These are phyloP conservation scores for Diplotaxis tenuifolia DNA, from an alignment of 345 rosid genomes.

Conservation along the genomic window DNA sequence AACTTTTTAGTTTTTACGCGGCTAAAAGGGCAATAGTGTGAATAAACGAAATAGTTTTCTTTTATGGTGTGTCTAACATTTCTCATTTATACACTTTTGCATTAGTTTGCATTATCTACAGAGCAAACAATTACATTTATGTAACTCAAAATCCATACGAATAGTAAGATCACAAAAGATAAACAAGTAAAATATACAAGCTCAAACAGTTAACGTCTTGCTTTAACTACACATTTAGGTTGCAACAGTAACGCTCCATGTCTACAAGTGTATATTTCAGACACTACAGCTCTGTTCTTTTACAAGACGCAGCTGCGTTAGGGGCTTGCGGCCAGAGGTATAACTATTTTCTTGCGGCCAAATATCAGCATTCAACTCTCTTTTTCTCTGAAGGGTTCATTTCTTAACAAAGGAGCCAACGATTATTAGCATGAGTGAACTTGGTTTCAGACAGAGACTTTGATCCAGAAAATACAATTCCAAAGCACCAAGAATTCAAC, in stretches of 20 bases:
- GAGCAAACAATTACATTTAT: not conserved
- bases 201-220: not conserved
- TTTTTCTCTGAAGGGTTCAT: too few relatives aligned
- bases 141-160: not conserved
- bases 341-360: too few relatives aligned
- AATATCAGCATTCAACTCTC: too few relatives aligned
- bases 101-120: not conserved
- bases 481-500: too few relatives aligned
- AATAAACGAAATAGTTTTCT: not conserved
- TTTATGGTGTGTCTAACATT: not conserved
- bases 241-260: not conserved
- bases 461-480: too few relatives aligned
- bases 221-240: not conserved
- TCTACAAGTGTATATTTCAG: not conserved
- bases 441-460: too few relatives aligned
- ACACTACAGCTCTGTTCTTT: not conserved
- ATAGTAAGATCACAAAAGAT: not conserved
- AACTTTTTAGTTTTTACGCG: conserved; percentile 27
- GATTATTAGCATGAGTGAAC: too few relatives aligned
- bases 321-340: too few relatives aligned
- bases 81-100: not conserved
- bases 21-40: not conserved
- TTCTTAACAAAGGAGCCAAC: too few relatives aligned
- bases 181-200: not conserved
- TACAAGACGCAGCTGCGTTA: too few relatives aligned